Percentiles rank a stretch among this genome's conserved stretches.
phyloP scores from a whole-genome alignment of 108 stramenopile species.

The Cyclotella choctawhatcheeana region DNA sequence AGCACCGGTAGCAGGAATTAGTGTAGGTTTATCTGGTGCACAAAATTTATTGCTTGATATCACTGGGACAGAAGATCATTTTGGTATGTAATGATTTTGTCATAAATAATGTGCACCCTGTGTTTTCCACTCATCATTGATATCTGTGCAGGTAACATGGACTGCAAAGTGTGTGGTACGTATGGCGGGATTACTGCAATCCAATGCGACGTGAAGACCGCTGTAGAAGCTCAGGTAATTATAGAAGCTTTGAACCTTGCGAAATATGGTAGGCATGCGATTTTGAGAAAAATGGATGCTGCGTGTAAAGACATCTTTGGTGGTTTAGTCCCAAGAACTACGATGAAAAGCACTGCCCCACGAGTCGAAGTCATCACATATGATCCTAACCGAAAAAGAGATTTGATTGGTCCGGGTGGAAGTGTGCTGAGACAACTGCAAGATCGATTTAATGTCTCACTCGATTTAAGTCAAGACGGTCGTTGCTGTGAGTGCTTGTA shows the following conservation, averaged over 20 bases:
- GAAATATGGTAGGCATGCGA: slow-evolving; percentile 59
- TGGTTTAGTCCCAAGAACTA: slow-evolving; percentile 41
- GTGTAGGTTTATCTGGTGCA: slow-evolving; percentile 70
- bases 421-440: slow-evolving; percentile 71
- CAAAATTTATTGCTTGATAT: slow-evolving; percentile 83
- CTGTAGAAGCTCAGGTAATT: slow-evolving; percentile 56
- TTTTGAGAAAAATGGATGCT: slow-evolving; percentile 76
- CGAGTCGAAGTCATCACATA: slow-evolving; percentile 63
- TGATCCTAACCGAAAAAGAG: slow-evolving; percentile 66
- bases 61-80: slow-evolving; percentile 84
- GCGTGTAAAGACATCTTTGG: neutral
- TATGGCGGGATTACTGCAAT: slow-evolving; percentile 79
- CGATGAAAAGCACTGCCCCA: slow-evolving; percentile 62
- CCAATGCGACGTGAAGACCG: slow-evolving; percentile 73
- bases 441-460: slow-evolving; percentile 63
- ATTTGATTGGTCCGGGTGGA: slow-evolving; percentile 75
- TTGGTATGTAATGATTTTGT: neutral
- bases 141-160: slow-evolving; percentile 89
- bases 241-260: slow-evolving; percentile 70
- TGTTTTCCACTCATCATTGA: no score
- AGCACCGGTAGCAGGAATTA: slow-evolving; percentile 88
- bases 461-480: slow-evolving; percentile 80
- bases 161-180: slow-evolving; percentile 95
- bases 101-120: no score
- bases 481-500: slow-evolving; percentile 29